Percentiles rank a stretch among this genome's conserved stretches.
These are phyloP conservation scores for Cyberlindnera maritima DNA, from an alignment of 805 yeast species.

Conservation along the genomic window DNA sequence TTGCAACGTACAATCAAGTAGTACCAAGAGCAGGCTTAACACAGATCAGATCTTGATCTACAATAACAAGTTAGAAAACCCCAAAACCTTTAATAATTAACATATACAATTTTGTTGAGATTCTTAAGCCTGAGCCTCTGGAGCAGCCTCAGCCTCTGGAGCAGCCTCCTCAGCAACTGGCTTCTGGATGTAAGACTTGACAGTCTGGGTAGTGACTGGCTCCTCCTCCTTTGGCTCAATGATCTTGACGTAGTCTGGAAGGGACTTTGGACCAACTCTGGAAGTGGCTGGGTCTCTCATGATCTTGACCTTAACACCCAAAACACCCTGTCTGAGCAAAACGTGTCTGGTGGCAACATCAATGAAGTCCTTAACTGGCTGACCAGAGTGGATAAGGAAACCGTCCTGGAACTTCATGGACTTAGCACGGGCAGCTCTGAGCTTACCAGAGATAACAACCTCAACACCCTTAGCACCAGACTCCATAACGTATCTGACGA, in stretches of 20 bases:
- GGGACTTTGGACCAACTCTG: slow-evolving; percentile 82
- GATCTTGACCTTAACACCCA: slow-evolving; percentile 99
- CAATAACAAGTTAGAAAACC: too few species aligned
- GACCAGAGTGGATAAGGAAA: slow-evolving; percentile 99
- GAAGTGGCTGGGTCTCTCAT: slow-evolving; percentile 96
- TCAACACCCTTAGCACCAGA: slow-evolving; percentile 99
- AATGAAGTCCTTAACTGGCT: slow-evolving; percentile 98
- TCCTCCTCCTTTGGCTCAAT: slow-evolving; percentile 95
- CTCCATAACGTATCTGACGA: slow-evolving; percentile 99
- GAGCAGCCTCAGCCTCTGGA: slow-evolving; percentile 21
- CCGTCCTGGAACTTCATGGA: slow-evolving; percentile 99
- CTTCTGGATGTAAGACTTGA: slow-evolving; percentile 63
- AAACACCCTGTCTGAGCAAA: slow-evolving; percentile 99
- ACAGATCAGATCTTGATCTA: too few species aligned
- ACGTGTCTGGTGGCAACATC: slow-evolving; percentile 99
- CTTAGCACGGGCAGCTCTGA: slow-evolving; percentile 99
- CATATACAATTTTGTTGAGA: not conserved
- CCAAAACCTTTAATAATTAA: not conserved
- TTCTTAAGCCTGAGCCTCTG: slow-evolving; percentile 24
- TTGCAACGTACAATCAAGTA: too few species aligned
- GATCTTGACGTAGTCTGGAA: slow-evolving; percentile 94
- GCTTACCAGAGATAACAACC: slow-evolving; percentile 99
- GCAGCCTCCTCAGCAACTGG: slow-evolving; percentile 17
- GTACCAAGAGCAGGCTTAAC: too few species aligned
- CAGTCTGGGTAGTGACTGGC: slow-evolving; percentile 74